Percentiles rank a stretch among this genome's conserved stretches.
These are phyloP conservation scores for Claviceps sp. DNA, from an alignment of 2,329 filamentous ascomycete species.

Conservation along the genomic window DNA sequence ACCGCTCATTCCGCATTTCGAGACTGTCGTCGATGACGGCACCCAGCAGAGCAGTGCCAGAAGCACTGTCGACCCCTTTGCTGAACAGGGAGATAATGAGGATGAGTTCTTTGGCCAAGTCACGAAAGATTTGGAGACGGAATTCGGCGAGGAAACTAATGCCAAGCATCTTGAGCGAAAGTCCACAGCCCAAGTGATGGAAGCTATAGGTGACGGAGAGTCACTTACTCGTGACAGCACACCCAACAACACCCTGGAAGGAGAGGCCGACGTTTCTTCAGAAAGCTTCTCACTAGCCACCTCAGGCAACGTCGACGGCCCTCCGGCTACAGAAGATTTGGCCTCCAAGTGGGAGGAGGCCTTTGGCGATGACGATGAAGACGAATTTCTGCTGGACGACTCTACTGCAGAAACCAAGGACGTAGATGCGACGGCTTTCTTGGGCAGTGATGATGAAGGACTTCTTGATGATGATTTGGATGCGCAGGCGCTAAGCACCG, in stretches of 20 bases:
- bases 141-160: slow-evolving; percentile 8
- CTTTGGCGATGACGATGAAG: slow-evolving; percentile 63
- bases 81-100: slow-evolving; percentile 36
- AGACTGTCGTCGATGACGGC: slow-evolving; percentile 2
- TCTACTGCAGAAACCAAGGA: slow-evolving; percentile 27
- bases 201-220: slow-evolving; percentile 27
- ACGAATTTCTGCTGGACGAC: slow-evolving; percentile 48
- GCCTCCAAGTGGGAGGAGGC: slow-evolving; percentile 76
- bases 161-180: slow-evolving; percentile 44
- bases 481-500: slow-evolving; percentile 20
- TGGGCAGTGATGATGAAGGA: slow-evolving; percentile 75
- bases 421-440: slow-evolving; percentile 51
- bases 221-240: slow-evolving; percentile 17
- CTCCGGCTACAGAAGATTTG: slow-evolving; percentile 44
- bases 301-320: slow-evolving; percentile 7
- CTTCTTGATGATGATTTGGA: slow-evolving; percentile 58
- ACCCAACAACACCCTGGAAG: slow-evolving; percentile 17
- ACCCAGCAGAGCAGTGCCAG: slow-evolving; percentile 11
- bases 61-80: slow-evolving; percentile 22
- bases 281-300: slow-evolving; percentile 3
- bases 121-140: slow-evolving; percentile 18
- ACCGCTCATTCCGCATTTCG: slow-evolving; percentile 39
- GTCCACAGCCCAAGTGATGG: slow-evolving; percentile 54
- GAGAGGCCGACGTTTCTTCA: slow-evolving; percentile 13
- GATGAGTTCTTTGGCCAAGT: slow-evolving; percentile 51